Evolutionary conservation across 495 filamentous ascomycete species (phyloP).

Genomic region (Penicillium macrosclerotiorum): DNA sequence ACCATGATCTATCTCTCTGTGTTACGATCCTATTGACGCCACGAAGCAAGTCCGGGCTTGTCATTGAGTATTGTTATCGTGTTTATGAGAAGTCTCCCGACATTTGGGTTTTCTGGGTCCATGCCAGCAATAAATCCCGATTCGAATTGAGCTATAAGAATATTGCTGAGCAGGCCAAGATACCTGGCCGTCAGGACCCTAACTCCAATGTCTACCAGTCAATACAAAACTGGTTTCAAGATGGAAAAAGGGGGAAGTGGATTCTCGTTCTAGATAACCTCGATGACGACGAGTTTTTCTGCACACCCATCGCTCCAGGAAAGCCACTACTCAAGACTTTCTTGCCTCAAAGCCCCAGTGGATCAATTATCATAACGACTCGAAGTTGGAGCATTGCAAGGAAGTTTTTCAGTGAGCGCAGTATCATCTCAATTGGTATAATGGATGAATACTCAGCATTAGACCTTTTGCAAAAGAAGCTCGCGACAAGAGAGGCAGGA

Average conservation of each 20-base stretch:
- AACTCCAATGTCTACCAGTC: slow-evolving; percentile 38
- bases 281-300: slow-evolving; percentile 1
- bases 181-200: slow-evolving; percentile 34
- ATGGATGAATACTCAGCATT: neutral
- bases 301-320: neutral
- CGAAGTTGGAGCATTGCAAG: neutral
- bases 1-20: neutral
- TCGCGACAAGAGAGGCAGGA: neutral
- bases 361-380: neutral
- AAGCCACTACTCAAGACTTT: neutral
- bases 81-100: slow-evolving; percentile 29
- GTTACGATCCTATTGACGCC: neutral
- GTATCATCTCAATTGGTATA: neutral
- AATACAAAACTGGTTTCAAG: slow-evolving; percentile 34
- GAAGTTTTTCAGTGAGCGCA: neutral
- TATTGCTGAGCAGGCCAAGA: slow-evolving; percentile 37
- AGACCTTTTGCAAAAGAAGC: neutral
- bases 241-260: slow-evolving; percentile 1
- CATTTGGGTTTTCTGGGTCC: slow-evolving; percentile 53
- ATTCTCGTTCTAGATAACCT: slow-evolving; percentile 6
- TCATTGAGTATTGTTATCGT: slow-evolving; percentile 39
- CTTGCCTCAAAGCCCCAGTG: neutral
- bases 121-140: slow-evolving; percentile 35
- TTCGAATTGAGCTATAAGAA: slow-evolving; percentile 38
- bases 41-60: slow-evolving; percentile 37